Conservation (phyloP, 2,329 filamentous ascomycete genomes). For the Cladosporium sp. region DNA sequence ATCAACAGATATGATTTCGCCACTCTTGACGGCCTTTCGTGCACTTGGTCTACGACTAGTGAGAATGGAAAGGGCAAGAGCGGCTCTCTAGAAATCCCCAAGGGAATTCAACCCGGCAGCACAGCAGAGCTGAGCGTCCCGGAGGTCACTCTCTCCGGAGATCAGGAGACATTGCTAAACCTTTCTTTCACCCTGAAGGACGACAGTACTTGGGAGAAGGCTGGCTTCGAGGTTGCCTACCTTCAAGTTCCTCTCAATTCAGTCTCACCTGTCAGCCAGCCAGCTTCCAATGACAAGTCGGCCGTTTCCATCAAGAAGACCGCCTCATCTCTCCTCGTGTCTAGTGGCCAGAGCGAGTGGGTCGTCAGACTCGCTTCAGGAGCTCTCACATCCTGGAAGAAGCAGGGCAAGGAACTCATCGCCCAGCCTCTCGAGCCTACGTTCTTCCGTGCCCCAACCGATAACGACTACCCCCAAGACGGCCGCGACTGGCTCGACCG, state of each 20-base stretch:
- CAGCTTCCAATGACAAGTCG: constrained; percentile 4
- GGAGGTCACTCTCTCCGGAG: not conserved
- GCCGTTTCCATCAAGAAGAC: not conserved
- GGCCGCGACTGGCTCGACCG: constrained; percentile 50
- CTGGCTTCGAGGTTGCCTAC: constrained; percentile 33
- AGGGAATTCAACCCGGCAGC: constrained; percentile 14
- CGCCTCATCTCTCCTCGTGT: not conserved
- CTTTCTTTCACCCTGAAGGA: constrained; percentile 30
- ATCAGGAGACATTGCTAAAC: constrained; percentile 18
- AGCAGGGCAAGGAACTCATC: constrained; percentile 18
- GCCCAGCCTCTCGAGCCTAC: constrained; percentile 17
- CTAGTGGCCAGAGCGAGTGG: constrained; percentile 14
- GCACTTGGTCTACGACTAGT: constrained; percentile 15
- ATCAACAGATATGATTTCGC: constrained; percentile 28
- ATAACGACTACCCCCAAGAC: constrained; percentile 55
- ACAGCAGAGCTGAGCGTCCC: constrained; percentile 19
- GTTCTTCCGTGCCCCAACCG: constrained; percentile 60
- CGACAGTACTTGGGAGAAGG: constrained; percentile 26
- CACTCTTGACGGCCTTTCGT: constrained; percentile 31
- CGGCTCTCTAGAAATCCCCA: constrained; percentile 8
- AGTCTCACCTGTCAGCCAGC: not conserved
- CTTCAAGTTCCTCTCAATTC: constrained; percentile 26
- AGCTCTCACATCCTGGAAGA: constrained; percentile 20
- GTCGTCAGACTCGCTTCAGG: constrained; percentile 18
- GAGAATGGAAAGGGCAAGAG: constrained; percentile 17